A percentile compares a stretch with the other conserved stretches of the same genome.
These are phyloP conservation scores for Aspergillus novofumigatus DNA, from an alignment of 2,329 filamentous ascomycete species.

Conservation along the genomic window DNA sequence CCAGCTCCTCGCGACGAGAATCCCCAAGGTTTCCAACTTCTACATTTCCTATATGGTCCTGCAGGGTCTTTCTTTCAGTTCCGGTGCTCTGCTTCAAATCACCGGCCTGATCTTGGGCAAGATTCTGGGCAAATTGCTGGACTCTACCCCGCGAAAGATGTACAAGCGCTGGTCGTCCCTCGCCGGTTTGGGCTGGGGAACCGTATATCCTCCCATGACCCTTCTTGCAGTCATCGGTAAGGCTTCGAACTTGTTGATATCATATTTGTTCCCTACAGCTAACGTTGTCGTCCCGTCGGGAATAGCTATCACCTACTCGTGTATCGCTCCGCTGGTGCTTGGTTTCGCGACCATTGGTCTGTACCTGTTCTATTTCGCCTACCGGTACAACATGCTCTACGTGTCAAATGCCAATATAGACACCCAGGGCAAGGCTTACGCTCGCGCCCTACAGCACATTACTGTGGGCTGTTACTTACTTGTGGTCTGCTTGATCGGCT, in stretches of 20 bases:
- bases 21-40: constrained; percentile 86
- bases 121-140: constrained; percentile 68
- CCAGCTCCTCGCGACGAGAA: constrained; percentile 62
- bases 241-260: constrained; percentile 28
- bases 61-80: constrained; percentile 77
- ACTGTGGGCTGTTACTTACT: constrained; percentile 79
- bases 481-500: constrained; percentile 76
- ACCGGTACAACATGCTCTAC: constrained; percentile 86
- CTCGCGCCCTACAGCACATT: constrained; percentile 80
- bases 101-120: constrained; percentile 69
- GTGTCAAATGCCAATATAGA: constrained; percentile 79
- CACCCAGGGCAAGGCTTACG: constrained; percentile 82
- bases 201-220: constrained; percentile 73
- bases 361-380: constrained; percentile 77
- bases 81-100: constrained; percentile 69
- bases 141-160: constrained; percentile 74
- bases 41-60: constrained; percentile 95
- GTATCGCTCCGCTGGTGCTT: constrained; percentile 80
- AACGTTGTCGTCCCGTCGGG: not conserved
- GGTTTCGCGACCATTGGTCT: constrained; percentile 77
- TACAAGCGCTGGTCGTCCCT: constrained; percentile 74
- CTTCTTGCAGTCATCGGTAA: constrained; percentile 74
- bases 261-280: not conserved
- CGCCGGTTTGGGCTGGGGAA: constrained; percentile 76
- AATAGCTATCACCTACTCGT: constrained; percentile 75